Evolutionary conservation across 768 basidiomycete species (phyloP), one percentile per base, ranked within the genome.

Genomic region (Phaeotremella fagi): DNA sequence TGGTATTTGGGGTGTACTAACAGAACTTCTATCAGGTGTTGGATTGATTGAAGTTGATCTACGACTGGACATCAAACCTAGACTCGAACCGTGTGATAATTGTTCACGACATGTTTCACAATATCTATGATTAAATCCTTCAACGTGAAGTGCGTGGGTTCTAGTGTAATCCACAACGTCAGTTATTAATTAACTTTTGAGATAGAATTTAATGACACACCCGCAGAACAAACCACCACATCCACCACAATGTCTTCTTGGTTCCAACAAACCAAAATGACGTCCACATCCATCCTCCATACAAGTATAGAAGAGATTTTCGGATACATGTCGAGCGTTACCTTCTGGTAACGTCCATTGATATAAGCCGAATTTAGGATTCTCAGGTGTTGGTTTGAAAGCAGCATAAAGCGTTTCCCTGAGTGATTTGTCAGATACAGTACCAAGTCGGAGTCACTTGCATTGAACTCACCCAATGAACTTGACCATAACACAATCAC

Each of bases 401-500:
- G 57, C 68, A n/a, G 69, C 71, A 41, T 71, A 71, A 20, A 75
- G 62, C 0, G 64, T 66, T 43, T 75, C 74, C 1, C 74, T 75
- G 36, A 22, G 44, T 15, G 1, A 33, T 9, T 1, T 2, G 18
- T 58, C 52, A 54, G 50, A 35, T n/a, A n/a, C n/a, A n/a, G n/a
- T n/a, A n/a, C n/a, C n/a, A n/a, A n/a, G n/a, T n/a, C n/a, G n/a
- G n/a, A n/a, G n/a, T n/a, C n/a, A n/a, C n/a, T 42, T 22, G 49
- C 15, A 11, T 18, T 41, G 7, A 16, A 70, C 76, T 60, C 49
- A 89, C 90, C 86, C 88, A 22, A 85, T 76, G 62, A 94, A 94
- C 63, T 80, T 82, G 63, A 95, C 77, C n/a, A 88, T 83, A 1
- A 85, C 88, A 46, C 68, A 70, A 23, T 91, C 79, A 22, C 80